phyloP scores from a whole-genome alignment of 2,329 filamentous ascomycete species.

The Colletotrichum acutatum region DNA sequence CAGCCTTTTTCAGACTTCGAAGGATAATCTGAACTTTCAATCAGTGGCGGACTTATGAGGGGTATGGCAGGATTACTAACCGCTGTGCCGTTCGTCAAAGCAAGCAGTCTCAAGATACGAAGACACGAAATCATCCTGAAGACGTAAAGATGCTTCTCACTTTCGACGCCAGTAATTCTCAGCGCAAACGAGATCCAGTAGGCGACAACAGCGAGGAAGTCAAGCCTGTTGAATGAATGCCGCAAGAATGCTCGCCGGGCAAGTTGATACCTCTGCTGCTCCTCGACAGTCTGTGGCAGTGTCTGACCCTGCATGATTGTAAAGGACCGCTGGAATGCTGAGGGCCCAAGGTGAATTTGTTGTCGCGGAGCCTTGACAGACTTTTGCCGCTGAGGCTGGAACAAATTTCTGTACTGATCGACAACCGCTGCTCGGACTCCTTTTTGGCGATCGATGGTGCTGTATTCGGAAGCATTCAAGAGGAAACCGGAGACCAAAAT shows the following conservation, averaged over 20 bases:
- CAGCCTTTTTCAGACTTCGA: constrained; percentile 93
- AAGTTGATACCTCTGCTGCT: constrained; percentile 86
- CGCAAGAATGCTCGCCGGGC: constrained; percentile 92
- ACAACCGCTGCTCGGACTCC: constrained; percentile 79
- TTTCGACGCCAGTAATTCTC: constrained; percentile 75
- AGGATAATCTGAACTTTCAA: constrained; percentile 77
- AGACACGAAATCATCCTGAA: constrained; percentile 98
- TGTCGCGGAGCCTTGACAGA: constrained; percentile 68
- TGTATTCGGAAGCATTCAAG: constrained; percentile 91
- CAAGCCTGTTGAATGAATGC: constrained; percentile 94
- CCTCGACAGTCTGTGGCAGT: constrained; percentile 71
- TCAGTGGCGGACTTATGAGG: constrained; percentile 32
- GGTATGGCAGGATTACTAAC: constrained; percentile 60
- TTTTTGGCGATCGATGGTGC: constrained; percentile 83
- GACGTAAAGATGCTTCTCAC: constrained; percentile 79
- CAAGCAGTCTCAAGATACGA: constrained; percentile 89
- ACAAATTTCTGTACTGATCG: constrained; percentile 81
- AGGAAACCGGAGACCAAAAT: constrained; percentile 95
- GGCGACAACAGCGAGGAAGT: constrained; percentile 93
- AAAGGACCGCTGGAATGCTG: constrained; percentile 80
- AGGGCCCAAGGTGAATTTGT: constrained; percentile 60
- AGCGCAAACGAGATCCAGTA: constrained; percentile 93
- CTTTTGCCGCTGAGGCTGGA: constrained; percentile 81
- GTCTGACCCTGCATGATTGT: constrained; percentile 77
- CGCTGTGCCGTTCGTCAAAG: constrained; percentile 92